These are phyloP conservation scores for Yamadazyma dendronema DNA, from an alignment of 1,139 yeast genomes.

Conservation along the genomic window DNA sequence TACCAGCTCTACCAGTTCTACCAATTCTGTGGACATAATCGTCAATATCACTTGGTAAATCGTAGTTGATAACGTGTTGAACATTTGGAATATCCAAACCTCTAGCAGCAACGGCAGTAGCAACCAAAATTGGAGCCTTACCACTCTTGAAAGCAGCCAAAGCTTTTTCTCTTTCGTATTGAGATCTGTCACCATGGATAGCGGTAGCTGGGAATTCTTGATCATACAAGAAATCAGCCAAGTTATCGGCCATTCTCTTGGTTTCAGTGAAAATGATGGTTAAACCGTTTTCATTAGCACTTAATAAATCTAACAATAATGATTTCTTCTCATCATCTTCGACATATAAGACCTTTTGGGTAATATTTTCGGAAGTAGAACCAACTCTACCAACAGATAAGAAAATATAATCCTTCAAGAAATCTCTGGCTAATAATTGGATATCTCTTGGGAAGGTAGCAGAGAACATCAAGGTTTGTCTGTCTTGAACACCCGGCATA, in stretches of 20 bases:
- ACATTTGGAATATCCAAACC: constrained; percentile 99
- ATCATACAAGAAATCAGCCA: constrained; percentile 86
- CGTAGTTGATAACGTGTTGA: constrained; percentile 95
- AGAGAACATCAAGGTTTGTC: constrained; percentile 97
- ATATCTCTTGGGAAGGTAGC: constrained; percentile 99
- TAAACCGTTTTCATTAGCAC: constrained; percentile 76
- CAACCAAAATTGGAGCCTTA: constrained; percentile 87
- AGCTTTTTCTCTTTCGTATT: constrained; percentile 97
- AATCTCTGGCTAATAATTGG: constrained; percentile 95
- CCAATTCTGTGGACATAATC: constrained; percentile 99
- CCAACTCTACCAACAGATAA: constrained; percentile 98
- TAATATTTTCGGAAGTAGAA: constrained; percentile 95
- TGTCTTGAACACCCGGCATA: constrained; percentile 86
- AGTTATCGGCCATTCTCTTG: constrained; percentile 95
- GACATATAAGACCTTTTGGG: constrained; percentile 89
- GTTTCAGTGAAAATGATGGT: constrained; percentile 97
- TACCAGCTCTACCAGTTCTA: constrained; percentile 99
- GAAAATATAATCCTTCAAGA: constrained; percentile 92
- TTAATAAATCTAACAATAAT: constrained; percentile 81
- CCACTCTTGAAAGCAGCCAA: constrained; percentile 86
- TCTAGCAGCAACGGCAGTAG: constrained; percentile 99
- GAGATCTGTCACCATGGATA: constrained; percentile 98
- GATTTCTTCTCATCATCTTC: constrained; percentile 96
- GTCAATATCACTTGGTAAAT: constrained; percentile 94
- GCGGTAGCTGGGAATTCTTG: constrained; percentile 97